Percentiles rank a stretch among this genome's conserved stretches.
Evolutionary conservation across 805 yeast genomes (phyloP).

Genomic region (Zygosaccharomyces siamensis): DNA sequence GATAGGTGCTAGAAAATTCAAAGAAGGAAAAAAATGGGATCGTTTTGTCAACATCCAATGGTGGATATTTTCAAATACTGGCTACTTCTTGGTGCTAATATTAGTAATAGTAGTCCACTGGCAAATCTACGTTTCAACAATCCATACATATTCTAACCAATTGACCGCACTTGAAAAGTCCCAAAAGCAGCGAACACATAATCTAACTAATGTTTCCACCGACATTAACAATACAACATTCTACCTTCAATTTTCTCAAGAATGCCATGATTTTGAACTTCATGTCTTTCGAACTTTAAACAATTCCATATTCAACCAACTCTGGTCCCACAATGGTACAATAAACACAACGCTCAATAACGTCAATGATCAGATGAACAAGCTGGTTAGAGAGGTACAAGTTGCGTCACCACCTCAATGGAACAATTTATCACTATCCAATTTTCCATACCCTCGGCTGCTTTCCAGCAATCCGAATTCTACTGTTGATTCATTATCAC

Average conservation of each 20-base stretch:
- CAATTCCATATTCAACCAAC: slow-evolving; percentile 1
- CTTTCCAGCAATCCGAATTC: not conserved
- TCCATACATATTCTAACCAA: not conserved
- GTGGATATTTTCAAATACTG: slow-evolving; percentile 17
- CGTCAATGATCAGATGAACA: slow-evolving; percentile 9
- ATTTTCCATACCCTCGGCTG: not conserved
- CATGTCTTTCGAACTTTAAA: slow-evolving; percentile 3
- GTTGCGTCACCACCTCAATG: slow-evolving; percentile 7
- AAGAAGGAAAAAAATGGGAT: slow-evolving; percentile 1
- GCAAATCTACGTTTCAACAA: slow-evolving; percentile 7
- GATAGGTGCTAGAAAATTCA: slow-evolving; percentile 1
- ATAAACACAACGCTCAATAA: not conserved
- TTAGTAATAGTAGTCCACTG: slow-evolving; percentile 12
- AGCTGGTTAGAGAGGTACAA: not conserved
- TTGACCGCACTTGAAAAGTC: not conserved
- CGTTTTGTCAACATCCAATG: slow-evolving; percentile 5
- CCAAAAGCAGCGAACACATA: not conserved
- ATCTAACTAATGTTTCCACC: not conserved
- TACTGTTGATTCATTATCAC: not conserved
- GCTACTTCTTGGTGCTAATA: slow-evolving; percentile 11
- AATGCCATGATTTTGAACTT: slow-evolving; percentile 6
- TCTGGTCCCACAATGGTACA: slow-evolving; percentile 2
- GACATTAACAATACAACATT: not conserved
- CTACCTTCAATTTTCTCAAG: slow-evolving; percentile 4
- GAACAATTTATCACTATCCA: slow-evolving; percentile 6